These are phyloP conservation scores for Fusarium gaditjirri DNA, from an alignment of 2,329 filamentous ascomycete genomes.

Conservation along the genomic window DNA sequence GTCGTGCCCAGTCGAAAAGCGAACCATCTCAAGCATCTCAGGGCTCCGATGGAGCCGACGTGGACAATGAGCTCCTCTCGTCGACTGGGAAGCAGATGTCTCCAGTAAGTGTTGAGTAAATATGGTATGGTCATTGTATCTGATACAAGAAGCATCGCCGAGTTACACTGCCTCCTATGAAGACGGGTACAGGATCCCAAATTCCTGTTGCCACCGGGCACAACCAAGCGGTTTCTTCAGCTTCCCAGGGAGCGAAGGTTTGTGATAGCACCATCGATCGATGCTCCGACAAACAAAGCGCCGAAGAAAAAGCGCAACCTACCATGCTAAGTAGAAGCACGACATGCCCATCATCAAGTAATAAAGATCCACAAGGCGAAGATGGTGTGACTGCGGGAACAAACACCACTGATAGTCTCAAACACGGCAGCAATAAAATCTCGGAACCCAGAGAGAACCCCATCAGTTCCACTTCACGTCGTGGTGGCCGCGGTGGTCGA, in stretches of 20 bases:
- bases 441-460: slow-evolving; percentile 5
- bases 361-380: not conserved
- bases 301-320: not conserved
- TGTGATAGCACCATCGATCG: not conserved
- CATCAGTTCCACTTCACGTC: slow-evolving; percentile 8
- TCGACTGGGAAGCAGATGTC: slow-evolving; percentile 16
- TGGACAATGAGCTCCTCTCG: not conserved
- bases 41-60: slow-evolving; percentile 32
- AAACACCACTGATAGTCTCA: not conserved
- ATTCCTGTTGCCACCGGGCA: slow-evolving; percentile 41
- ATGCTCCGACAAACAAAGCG: not conserved
- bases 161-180: slow-evolving; percentile 43
- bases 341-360: not conserved
- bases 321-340: not conserved
- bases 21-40: slow-evolving; percentile 51
- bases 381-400: not conserved
- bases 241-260: not conserved
- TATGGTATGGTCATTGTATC: not conserved
- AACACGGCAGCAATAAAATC: slow-evolving; percentile 22
- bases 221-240: slow-evolving; percentile 11
- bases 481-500: slow-evolving; percentile 38
- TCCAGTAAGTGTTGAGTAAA: slow-evolving; percentile 7
- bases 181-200: slow-evolving; percentile 31
- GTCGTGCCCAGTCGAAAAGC: slow-evolving; percentile 60
- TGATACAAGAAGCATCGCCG: slow-evolving; percentile 38